phyloP scores from a whole-genome alignment of 805 yeast species.

The Ogataea trehaloabstinens region DNA sequence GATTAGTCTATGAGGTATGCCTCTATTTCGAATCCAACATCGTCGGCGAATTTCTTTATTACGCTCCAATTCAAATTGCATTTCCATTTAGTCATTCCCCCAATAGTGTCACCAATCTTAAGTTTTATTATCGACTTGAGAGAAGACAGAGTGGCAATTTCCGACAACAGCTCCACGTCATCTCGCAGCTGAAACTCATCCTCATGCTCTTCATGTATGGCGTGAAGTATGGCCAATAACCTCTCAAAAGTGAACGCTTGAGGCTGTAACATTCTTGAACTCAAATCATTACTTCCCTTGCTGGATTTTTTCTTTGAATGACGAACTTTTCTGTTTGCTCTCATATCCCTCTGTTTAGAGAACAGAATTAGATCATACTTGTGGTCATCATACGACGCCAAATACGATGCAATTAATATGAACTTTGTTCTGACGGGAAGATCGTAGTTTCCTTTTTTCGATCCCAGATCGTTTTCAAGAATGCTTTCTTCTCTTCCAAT shows the following conservation, averaged over 20 bases:
- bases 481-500: conserved; percentile 8
- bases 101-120: conserved; percentile 43
- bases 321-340: conserved; percentile 38
- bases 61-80: conserved; percentile 71
- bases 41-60: conserved; percentile 57
- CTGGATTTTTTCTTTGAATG: conserved; percentile 17
- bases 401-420: conserved; percentile 74
- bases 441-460: conserved; percentile 34
- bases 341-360: conserved; percentile 56
- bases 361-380: conserved; percentile 67
- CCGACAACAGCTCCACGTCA: conserved; percentile 37
- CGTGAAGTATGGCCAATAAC: conserved; percentile 71
- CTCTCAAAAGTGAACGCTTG: conserved; percentile 76
- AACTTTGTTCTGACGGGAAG: conserved; percentile 63
- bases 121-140: conserved; percentile 29
- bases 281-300: conserved; percentile 44
- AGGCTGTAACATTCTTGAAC: conserved; percentile 65
- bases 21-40: conserved; percentile 63
- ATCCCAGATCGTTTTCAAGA: not conserved
- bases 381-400: conserved; percentile 76
- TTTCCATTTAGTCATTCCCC: conserved; percentile 73
- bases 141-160: conserved; percentile 36
- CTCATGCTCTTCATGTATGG: conserved; percentile 50
- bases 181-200: conserved; percentile 32
- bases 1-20: conserved; percentile 46